Evolutionary conservation across 148 eudicot species (phyloP).

Genomic region (Amaranthus palmeri): DNA sequence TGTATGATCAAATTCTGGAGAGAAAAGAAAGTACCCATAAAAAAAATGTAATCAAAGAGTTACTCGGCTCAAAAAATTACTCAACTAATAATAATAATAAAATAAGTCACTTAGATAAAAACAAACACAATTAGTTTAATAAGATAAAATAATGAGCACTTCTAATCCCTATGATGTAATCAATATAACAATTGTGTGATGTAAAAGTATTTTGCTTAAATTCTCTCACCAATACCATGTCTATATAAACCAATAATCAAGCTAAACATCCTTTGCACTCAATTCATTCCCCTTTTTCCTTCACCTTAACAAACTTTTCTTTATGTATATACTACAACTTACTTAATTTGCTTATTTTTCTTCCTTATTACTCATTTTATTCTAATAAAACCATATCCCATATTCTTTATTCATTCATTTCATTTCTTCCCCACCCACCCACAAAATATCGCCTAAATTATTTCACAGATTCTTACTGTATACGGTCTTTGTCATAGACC

Average conservation of each 20-base stretch:
- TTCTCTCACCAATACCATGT: not conserved
- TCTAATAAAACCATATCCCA: not conserved
- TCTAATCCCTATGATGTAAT: not conserved
- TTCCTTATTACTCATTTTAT: not conserved
- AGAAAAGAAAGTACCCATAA: too few species aligned
- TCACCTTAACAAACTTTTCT: not conserved
- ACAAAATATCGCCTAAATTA: too few species aligned
- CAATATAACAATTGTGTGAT: too few species aligned
- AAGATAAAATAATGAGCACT: not conserved
- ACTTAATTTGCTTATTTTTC: not conserved
- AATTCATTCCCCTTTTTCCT: not conserved
- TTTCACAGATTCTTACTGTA: too few species aligned
- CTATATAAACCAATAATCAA: not conserved
- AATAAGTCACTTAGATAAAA: too few species aligned
- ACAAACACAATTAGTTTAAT: too few species aligned
- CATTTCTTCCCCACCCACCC: not conserved
- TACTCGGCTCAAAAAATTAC: too few species aligned
- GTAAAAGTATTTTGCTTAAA: too few species aligned
- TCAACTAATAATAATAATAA: too few species aligned
- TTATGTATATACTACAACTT: not conserved
- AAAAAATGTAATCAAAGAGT: too few species aligned
- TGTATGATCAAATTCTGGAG: too few species aligned
- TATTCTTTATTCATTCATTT: not conserved
- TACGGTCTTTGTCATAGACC: too few species aligned
- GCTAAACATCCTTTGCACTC: not conserved